Conservation (phyloP, 257 asterid genomes). For the Nicotiana otophora region DNA sequence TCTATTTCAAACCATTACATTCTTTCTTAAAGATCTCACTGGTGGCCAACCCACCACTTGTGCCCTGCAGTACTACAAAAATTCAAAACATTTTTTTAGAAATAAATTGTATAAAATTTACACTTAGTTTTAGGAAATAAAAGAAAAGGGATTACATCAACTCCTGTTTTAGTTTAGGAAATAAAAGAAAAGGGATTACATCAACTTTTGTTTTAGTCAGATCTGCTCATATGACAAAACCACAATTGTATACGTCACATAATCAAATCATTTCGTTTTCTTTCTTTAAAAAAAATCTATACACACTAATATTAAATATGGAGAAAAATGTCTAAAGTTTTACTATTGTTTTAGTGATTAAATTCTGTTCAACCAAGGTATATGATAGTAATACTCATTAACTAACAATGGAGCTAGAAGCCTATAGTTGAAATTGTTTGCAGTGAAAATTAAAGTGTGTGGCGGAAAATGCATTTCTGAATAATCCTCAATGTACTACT, state of each 20-base stretch:
- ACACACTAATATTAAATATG: not conserved
- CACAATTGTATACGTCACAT: not conserved
- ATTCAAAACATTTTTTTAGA: not conserved
- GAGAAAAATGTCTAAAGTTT: not conserved
- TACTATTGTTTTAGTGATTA: not conserved
- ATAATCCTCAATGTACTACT: not conserved
- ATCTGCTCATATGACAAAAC: not conserved
- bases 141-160: not conserved
- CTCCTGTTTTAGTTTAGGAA: too few relatives aligned
- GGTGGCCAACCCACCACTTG: slow-evolving; percentile 61
- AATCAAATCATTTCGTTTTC: not conserved
- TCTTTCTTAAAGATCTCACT: slow-evolving; percentile 42
- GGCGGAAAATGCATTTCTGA: not conserved
- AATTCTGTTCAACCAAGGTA: not conserved
- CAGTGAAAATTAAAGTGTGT: not conserved
- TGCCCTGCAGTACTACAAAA: slow-evolving; percentile 19
- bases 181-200: too few relatives aligned
- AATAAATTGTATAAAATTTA: too few relatives aligned
- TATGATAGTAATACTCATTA: not conserved
- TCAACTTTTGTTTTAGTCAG: not conserved
- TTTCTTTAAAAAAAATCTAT: not conserved
- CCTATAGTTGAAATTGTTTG: not conserved
- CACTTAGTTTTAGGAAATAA: not conserved
- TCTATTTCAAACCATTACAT: slow-evolving; percentile 19
- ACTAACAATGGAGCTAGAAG: not conserved